A percentile compares a stretch with the other conserved stretches of the same genome.
phyloP scores from a whole-genome alignment of 2,329 filamentous ascomycete genomes.

The Trichophyton schoenleinii region DNA sequence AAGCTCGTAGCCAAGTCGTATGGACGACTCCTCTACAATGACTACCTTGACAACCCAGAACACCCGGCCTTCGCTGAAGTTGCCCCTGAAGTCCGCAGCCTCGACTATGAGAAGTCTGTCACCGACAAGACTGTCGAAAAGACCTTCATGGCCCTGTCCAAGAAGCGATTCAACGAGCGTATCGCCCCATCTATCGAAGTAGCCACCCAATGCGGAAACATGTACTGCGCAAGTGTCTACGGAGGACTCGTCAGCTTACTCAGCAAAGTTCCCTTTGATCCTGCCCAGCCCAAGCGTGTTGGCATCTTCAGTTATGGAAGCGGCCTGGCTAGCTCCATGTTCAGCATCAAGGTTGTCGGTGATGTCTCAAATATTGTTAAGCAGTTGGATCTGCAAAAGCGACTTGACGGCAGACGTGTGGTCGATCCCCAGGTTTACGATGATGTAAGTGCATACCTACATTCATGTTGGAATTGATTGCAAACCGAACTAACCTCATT shows the following conservation, averaged over 20 bases:
- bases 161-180: conserved; percentile 72
- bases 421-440: conserved; percentile 64
- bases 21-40: conserved; percentile 71
- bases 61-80: conserved; percentile 60
- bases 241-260: conserved; percentile 48
- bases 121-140: conserved; percentile 75
- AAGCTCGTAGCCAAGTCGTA: conserved; percentile 80
- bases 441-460: conserved; percentile 42
- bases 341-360: conserved; percentile 54
- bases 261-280: conserved; percentile 48
- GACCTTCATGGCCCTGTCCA: conserved; percentile 70
- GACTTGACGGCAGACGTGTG: conserved; percentile 52
- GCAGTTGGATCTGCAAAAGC: conserved; percentile 55
- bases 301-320: conserved; percentile 71
- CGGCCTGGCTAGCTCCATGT: conserved; percentile 60
- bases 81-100: conserved; percentile 59
- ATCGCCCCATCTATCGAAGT: conserved; percentile 62
- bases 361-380: conserved; percentile 56
- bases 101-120: conserved; percentile 68
- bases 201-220: conserved; percentile 59
- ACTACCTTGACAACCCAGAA: conserved; percentile 61
- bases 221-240: conserved; percentile 51
- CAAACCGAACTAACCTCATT: background rate
- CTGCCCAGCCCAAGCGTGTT: conserved; percentile 58
- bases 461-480: background rate